These are phyloP conservation scores for Neotropicomus parvogracilis DNA, from an alignment of 1,284 basidiomycete genomes.

Conservation along the genomic window DNA sequence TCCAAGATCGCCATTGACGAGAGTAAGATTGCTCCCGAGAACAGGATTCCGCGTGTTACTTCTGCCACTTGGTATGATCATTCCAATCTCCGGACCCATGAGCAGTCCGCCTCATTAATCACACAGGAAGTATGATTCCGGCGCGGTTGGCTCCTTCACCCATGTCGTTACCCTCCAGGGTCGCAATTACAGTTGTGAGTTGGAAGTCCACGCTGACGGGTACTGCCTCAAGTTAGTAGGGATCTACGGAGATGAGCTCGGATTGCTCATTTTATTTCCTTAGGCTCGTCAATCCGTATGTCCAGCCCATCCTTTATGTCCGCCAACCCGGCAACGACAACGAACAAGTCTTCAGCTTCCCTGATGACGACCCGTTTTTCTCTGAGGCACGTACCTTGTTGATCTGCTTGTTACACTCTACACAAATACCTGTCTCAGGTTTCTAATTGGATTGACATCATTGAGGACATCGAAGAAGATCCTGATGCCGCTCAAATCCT, in stretches of 20 bases:
- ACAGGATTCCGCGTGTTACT: constrained; percentile 79
- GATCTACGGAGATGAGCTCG: constrained; percentile 7
- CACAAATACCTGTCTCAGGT: constrained; percentile 38
- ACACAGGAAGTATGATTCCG: constrained; percentile 85
- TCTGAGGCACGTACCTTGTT: constrained; percentile 50
- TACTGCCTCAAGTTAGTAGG: constrained; percentile 68
- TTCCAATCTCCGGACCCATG: constrained; percentile 23
- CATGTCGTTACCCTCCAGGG: constrained; percentile 89
- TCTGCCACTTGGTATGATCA: constrained; percentile 65
- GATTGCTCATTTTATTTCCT: constrained; percentile 13
- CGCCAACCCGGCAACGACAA: constrained; percentile 83
- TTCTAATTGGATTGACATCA: constrained; percentile 78
- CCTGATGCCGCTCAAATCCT: constrained; percentile 67
- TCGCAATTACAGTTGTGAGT: constrained; percentile 86
- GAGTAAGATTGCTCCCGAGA: constrained; percentile 68
- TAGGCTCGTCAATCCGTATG: constrained; percentile 86
- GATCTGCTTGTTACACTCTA: neutral
- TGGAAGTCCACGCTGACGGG: constrained; percentile 90
- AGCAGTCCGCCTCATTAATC: constrained; percentile 17
- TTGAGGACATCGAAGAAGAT: constrained; percentile 76
- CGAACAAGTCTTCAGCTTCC: constrained; percentile 73
- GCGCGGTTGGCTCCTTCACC: constrained; percentile 86
- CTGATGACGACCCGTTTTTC: constrained; percentile 90
- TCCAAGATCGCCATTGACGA: constrained; percentile 83
- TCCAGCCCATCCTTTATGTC: constrained; percentile 79